Evolutionary conservation across 1,139 yeast species (phyloP).

Genomic region (Debaryomyces nepalensis): DNA sequence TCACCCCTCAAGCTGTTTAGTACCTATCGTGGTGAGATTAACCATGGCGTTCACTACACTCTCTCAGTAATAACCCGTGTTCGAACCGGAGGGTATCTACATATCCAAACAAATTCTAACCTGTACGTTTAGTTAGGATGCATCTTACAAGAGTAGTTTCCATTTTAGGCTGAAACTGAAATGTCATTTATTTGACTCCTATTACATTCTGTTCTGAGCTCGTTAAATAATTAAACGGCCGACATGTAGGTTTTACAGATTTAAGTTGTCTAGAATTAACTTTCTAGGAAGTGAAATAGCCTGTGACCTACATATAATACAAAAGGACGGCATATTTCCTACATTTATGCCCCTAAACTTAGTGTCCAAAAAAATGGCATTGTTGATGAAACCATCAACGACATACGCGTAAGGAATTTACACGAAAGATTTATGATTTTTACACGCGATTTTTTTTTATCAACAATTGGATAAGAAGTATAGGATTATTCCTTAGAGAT

Average conservation of each 20-base stretch:
- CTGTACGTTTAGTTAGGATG: too few species aligned
- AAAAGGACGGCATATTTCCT: neutral
- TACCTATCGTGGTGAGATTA: too few species aligned
- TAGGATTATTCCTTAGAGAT: neutral
- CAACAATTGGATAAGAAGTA: neutral
- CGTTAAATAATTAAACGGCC: conserved; percentile 6
- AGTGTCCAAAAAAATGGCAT: conserved; percentile 2
- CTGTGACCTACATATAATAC: conserved; percentile 2
- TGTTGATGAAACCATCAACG: conserved; percentile 8
- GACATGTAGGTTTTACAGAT: neutral
- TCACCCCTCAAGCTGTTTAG: too few species aligned
- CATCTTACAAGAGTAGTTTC: neutral
- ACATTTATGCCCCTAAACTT: neutral
- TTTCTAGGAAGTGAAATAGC: conserved; percentile 2
- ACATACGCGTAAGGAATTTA: conserved; percentile 4
- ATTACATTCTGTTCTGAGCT: conserved; percentile 5
- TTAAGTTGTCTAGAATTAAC: conserved; percentile 5
- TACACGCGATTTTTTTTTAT: conserved; percentile 7
- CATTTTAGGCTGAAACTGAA: neutral
- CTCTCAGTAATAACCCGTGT: too few species aligned
- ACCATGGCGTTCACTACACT: too few species aligned
- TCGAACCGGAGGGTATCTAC: neutral
- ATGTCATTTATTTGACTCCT: neutral
- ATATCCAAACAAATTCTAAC: too few species aligned
- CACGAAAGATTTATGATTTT: neutral